A percentile compares a stretch with the other conserved stretches of the same genome.
Evolutionary conservation across 192 early-diverging fungal species (phyloP).

Genomic region (Rhizophlyctis rosea): DNA sequence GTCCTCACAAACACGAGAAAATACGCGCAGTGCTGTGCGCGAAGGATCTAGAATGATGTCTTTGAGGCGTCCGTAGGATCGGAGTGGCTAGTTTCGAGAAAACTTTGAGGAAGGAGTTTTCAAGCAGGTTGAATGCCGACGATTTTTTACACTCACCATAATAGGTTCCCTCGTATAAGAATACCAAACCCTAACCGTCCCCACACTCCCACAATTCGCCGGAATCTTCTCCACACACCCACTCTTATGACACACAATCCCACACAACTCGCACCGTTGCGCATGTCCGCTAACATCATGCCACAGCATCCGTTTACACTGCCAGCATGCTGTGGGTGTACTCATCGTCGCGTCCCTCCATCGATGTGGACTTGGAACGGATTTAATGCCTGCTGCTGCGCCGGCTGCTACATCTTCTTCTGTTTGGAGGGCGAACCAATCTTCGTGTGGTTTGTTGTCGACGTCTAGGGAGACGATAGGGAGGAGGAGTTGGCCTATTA

Average conservation of each 20-base stretch:
- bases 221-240: background rate
- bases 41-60: background rate
- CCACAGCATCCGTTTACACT: background rate
- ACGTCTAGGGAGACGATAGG: background rate
- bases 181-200: background rate
- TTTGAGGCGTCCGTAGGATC: conserved; percentile 4
- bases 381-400: background rate
- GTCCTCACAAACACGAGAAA: conserved; percentile 1
- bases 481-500: background rate
- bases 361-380: background rate
- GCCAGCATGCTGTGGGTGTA: background rate
- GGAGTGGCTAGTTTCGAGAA: background rate
- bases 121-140: no score
- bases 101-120: no score
- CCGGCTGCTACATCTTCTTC: background rate
- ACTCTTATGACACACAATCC: background rate
- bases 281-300: background rate
- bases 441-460: background rate
- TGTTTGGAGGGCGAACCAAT: conserved; percentile 1
- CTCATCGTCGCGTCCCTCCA: background rate
- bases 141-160: no score
- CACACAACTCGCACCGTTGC: background rate
- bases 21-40: background rate
- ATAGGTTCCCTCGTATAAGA: background rate
- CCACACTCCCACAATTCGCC: background rate